Evolutionary conservation across 345 rosid species (phyloP), one percentile per base, ranked within the genome.

Genomic region (Bruguiera sexangula): DNA sequence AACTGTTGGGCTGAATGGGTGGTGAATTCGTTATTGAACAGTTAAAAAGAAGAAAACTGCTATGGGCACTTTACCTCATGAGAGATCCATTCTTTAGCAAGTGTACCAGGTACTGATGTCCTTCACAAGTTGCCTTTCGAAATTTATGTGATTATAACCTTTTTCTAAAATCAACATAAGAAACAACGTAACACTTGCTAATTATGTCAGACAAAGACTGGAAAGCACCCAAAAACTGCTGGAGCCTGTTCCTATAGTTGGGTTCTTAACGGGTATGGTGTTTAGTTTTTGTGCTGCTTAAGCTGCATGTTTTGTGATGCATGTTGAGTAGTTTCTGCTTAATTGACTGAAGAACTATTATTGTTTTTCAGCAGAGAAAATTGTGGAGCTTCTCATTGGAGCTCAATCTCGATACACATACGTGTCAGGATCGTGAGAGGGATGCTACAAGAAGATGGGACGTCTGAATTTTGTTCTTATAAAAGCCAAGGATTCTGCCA

Each of bases 81-180:
- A 86, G 97, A 78, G 99, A 96, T 80, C 98, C 97, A 69, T 96
- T 89, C 81, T 96, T 96, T 75, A 81, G 80, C 88, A 90, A 85
- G 70, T 89, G 89, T 73, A 92, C 94, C 59, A 90, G 89, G 99
- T 88, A 66, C 6, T 53, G 39, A 60, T 50, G 34, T 36, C 37
- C 62, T 51, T 63, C 11, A 27, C 20, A 7, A 61, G n/a, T 32
- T 60, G 26, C 51, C 52, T 55, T 20, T 18, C 50, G 50, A 43
- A 43, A 43, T 43, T 43, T 15, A 43, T 43, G 50, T 37, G 29
- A 43, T 43, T 15, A 43, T 43, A 6, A 37, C 31, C 60, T 64
- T 34, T 3, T 59, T 56, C 62, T 4, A 21, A 4, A 20, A 55
- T 43, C 56, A 10, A 58, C 16, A 24, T 4, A 39, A 52, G 31